Evolutionary conservation across 1,284 basidiomycete genomes (phyloP).

Genomic region (Ustilago bromivora): DNA sequence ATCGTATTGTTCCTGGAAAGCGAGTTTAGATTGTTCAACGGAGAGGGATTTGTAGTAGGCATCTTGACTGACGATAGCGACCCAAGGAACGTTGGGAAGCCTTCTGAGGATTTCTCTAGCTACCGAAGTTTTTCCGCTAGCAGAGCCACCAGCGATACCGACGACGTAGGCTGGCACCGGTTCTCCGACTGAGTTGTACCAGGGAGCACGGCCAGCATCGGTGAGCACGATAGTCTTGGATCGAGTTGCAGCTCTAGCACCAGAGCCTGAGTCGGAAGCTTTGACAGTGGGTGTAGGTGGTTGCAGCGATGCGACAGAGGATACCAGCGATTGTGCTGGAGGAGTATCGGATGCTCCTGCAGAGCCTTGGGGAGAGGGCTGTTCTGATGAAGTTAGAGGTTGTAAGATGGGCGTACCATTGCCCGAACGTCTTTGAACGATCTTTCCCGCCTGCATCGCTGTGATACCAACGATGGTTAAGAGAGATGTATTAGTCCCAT

Average conservation of each 20-base stretch:
- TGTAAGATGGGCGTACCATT: conserved; percentile 49
- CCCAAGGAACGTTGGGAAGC: conserved; percentile 67
- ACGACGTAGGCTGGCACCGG: conserved; percentile 79
- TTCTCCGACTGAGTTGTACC: conserved; percentile 80
- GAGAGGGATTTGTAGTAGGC: conserved; percentile 89
- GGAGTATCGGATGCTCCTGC: conserved; percentile 4
- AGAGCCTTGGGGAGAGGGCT: conserved; percentile 4
- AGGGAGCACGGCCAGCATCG: conserved; percentile 70
- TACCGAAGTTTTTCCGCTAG: conserved; percentile 86
- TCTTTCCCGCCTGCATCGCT: conserved; percentile 40
- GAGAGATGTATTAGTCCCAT: background rate
- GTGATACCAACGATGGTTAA: background rate
- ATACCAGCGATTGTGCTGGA: conserved; percentile 9
- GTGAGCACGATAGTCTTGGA: conserved; percentile 57
- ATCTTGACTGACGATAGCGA: conserved; percentile 75
- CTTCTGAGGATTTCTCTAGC: conserved; percentile 58
- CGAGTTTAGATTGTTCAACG: conserved; percentile 79
- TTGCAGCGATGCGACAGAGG: conserved; percentile 18
- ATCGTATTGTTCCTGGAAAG: conserved; percentile 86
- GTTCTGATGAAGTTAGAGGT: conserved; percentile 28
- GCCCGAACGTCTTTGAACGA: conserved; percentile 41
- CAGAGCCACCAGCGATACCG: conserved; percentile 91
- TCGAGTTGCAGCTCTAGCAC: conserved; percentile 27
- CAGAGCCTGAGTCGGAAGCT: conserved; percentile 11
- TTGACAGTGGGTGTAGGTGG: conserved; percentile 16